Percentiles rank a stretch among this genome's conserved stretches.
phyloP scores from a whole-genome alignment of 306 rosid species.

The Lablab purpureus region DNA sequence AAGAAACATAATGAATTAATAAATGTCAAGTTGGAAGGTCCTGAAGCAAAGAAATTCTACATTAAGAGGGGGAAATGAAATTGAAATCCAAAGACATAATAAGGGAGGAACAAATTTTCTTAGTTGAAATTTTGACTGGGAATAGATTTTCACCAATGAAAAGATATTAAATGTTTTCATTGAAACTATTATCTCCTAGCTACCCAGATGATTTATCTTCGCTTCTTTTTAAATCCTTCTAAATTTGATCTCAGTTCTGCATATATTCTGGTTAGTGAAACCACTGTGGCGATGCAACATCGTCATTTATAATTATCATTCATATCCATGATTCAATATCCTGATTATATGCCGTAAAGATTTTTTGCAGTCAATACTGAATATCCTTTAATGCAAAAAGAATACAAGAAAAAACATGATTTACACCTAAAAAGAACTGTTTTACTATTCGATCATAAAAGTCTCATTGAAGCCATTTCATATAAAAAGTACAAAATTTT shows the following conservation, averaged over 20 bases:
- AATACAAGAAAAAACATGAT: slow-evolving; percentile 45
- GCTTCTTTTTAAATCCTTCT: too few species aligned
- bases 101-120: too few species aligned
- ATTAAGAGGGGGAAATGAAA: too few species aligned
- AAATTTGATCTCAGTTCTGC: background rate
- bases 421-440: slow-evolving; percentile 44
- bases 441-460: slow-evolving; percentile 38
- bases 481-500: slow-evolving; percentile 51
- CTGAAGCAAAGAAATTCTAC: too few species aligned
- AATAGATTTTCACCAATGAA: too few species aligned
- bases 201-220: background rate
- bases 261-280: background rate
- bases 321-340: slow-evolving; percentile 25
- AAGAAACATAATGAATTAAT: too few species aligned
- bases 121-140: too few species aligned
- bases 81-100: too few species aligned
- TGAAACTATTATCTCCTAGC: too few species aligned
- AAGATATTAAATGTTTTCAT: too few species aligned
- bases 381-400: slow-evolving; percentile 19
- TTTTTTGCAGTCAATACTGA: background rate
- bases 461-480: slow-evolving; percentile 41
- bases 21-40: background rate
- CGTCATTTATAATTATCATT: background rate
- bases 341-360: slow-evolving; percentile 21
- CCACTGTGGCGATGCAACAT: background rate